Percentiles rank a stretch among this genome's conserved stretches.
phyloP scores from a whole-genome alignment of 2,329 filamentous ascomycete genomes.

The Knufia fluminis region DNA sequence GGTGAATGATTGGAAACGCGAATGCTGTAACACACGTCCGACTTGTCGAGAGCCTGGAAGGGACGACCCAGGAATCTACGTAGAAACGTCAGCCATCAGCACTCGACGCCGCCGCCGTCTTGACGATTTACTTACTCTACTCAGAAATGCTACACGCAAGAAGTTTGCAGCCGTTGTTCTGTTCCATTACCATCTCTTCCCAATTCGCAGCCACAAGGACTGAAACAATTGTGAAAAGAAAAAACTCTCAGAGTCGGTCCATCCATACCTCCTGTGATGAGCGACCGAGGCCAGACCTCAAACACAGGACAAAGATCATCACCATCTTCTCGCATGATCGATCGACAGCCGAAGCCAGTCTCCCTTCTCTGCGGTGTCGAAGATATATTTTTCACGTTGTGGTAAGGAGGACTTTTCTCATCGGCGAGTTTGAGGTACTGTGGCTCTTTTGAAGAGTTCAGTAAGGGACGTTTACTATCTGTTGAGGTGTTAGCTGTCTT shows the following conservation, averaged over 20 bases:
- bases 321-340: constrained; percentile 59
- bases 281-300: constrained; percentile 23
- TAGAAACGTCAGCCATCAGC: too few species aligned
- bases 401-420: constrained; percentile 78
- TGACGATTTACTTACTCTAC: too few species aligned
- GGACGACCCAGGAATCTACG: too few species aligned
- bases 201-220: constrained; percentile 21
- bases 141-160: too few species aligned
- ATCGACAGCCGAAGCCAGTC: background rate
- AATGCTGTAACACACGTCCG: too few species aligned
- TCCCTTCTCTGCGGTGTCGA: constrained; percentile 28
- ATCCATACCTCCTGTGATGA: constrained; percentile 21
- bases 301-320: constrained; percentile 76
- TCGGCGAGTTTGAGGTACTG: constrained; percentile 92
- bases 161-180: too few species aligned
- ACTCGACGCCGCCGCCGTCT: too few species aligned
- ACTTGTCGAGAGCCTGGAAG: too few species aligned
- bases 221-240: constrained; percentile 20
- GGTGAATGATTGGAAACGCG: too few species aligned
- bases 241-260: constrained; percentile 24
- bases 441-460: constrained; percentile 88
- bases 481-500: too few species aligned
- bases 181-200: constrained; percentile 20
- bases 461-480: constrained; percentile 90
- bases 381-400: constrained; percentile 69